Evolutionary conservation across 495 filamentous ascomycete species (phyloP), one percentile per base, ranked within the genome.

Genomic region (Rusavskia elegans): DNA sequence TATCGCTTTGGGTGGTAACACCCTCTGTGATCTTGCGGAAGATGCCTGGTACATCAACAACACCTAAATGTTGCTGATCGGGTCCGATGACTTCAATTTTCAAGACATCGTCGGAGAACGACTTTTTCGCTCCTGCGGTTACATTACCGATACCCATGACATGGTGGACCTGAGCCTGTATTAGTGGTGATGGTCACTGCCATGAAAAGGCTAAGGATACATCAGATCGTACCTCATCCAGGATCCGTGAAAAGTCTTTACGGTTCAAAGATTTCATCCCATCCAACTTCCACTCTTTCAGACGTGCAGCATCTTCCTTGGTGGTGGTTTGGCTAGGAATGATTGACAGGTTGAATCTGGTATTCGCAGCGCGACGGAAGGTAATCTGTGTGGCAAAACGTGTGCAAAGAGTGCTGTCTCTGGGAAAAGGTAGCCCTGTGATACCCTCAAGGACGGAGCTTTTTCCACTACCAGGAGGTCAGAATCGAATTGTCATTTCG

Each of bases 21-120:
- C 73, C 74, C 17, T 67, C 51, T 8, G 66, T 74, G 0, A 70
- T 63, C n/a, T 60, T 74, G n/a, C 70, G 71, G 61, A 84, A 83
- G 10, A 82, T 77, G 0, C 80, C 77, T 1, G 80, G 80, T 2
- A 83, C 70, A 55, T 85, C 78, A 40, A 83, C 76, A 1, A 85
- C 65, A 44, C 67, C 81, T 2, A 85, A 61, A 54, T 84, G 71
- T 19, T 75, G 65, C 52, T 79, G 66, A 2, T 76, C 45, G 0
- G 80, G 80, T 0, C 82, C 78, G 21, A 54, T 53, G 4, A 82
- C 74, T 58, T 83, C 77, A 17, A 84, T 67, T 35, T 69, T 73
- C 13, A 84, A 68, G 2, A 84, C 65, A 57, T 81, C 71, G 5
- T 71, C 63, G 2, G 75, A 75, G 52, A 85, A 83, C 0, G 70